Conservation (phyloP, 164 flowering plant genomes). For the Stephania japonica region DNA sequence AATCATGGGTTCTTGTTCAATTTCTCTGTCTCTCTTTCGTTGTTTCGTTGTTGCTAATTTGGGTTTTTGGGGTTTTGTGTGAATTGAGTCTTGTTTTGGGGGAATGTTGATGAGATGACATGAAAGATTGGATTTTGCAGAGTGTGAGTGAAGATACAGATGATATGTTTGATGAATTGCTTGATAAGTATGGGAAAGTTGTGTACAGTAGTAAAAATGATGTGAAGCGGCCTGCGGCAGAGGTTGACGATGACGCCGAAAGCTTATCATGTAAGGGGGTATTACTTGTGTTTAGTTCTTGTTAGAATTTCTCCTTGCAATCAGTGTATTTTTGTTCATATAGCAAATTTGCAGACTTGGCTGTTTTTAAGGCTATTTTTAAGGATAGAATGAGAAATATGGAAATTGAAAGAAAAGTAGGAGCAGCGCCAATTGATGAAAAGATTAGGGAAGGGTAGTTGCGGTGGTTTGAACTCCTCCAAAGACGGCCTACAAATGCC, state of each 20-base stretch:
- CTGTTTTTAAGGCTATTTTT: not conserved
- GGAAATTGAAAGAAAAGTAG: too few species aligned
- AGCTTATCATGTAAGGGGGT: slow-evolving; percentile 73
- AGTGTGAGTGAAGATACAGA: slow-evolving; percentile 64
- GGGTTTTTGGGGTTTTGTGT: not conserved
- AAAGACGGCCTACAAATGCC: too few species aligned
- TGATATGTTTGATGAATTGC: slow-evolving; percentile 73
- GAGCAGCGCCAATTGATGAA: too few species aligned
- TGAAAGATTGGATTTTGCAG: slow-evolving; percentile 31
- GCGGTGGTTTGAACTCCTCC: too few species aligned
- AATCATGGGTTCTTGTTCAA: not conserved
- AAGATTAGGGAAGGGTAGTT: too few species aligned
- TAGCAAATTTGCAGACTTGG: not conserved
- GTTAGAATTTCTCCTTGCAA: not conserved
- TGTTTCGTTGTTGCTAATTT: too few species aligned
- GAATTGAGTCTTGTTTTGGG: not conserved
- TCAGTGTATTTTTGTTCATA: not conserved
- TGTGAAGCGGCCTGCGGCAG: slow-evolving; percentile 56
- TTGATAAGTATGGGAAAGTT: slow-evolving; percentile 78
- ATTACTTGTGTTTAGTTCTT: not conserved
- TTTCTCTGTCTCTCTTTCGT: not conserved
- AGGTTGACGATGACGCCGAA: slow-evolving; percentile 93
- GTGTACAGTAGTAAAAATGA: slow-evolving; percentile 55
- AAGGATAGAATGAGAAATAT: too few species aligned
- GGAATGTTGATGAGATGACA: not conserved